These are phyloP conservation scores for Datura wrightii DNA, from an alignment of 257 asterid species.

Conservation along the genomic window DNA sequence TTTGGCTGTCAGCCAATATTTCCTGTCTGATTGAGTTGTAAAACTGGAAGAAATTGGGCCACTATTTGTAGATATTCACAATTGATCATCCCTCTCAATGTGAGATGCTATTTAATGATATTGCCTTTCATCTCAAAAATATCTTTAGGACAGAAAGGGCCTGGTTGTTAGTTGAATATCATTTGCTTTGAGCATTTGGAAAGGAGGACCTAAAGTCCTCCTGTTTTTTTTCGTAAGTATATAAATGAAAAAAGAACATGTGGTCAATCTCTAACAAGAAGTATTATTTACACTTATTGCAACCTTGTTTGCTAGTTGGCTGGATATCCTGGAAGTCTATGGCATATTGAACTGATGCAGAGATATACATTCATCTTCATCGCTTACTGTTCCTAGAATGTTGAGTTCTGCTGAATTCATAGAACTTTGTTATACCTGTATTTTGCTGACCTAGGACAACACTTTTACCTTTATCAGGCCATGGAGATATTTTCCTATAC, in stretches of 20 bases:
- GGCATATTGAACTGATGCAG: neutral
- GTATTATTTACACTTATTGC: neutral
- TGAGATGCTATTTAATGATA: conserved; percentile 6
- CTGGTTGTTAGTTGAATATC: conserved; percentile 12
- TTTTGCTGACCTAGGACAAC: neutral
- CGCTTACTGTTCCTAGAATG: neutral
- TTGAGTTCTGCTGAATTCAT: conserved; percentile 7
- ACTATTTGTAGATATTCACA: neutral
- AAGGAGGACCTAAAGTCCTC: neutral
- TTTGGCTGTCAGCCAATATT: neutral
- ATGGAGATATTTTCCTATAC: conserved; percentile 67
- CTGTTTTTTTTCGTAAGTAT: neutral
- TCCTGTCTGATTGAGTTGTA: neutral
- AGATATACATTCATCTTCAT: neutral
- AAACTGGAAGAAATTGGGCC: neutral
- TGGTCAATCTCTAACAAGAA: conserved; percentile 12
- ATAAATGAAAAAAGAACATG: neutral
- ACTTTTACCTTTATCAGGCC: conserved; percentile 61
- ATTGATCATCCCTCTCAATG: neutral
- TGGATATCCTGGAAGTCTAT: neutral
- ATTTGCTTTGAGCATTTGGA: conserved; percentile 4
- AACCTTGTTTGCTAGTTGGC: neutral
- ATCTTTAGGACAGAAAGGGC: neutral
- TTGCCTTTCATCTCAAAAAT: neutral
- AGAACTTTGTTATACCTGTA: conserved; percentile 8